A percentile compares a stretch with the other conserved stretches of the same genome.
phyloP scores from a whole-genome alignment of 2,329 filamentous ascomycete species.

The Trichoderma sp. region DNA sequence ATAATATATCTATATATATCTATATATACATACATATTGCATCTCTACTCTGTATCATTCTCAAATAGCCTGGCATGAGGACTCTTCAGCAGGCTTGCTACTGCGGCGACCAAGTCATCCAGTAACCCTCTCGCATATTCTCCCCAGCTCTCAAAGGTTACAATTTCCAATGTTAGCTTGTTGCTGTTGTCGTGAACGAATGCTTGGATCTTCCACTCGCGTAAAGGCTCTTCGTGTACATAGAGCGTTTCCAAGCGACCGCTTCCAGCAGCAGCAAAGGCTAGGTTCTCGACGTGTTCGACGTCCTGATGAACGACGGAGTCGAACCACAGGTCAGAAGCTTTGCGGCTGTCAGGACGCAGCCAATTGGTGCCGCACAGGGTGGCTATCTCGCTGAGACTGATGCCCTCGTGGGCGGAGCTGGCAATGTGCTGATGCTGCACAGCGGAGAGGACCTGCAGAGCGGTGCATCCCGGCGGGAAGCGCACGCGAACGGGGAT shows the following conservation, averaged over 20 bases:
- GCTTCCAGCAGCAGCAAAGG: constrained; percentile 30
- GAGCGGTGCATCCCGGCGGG: constrained; percentile 44
- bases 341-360: background rate
- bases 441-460: constrained; percentile 51
- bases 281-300: constrained; percentile 57
- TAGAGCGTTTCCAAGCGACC: constrained; percentile 55
- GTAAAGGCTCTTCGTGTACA: constrained; percentile 54
- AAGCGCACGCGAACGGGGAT: constrained; percentile 61
- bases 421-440: constrained; percentile 57
- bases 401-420: constrained; percentile 54
- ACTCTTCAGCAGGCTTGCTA: constrained; percentile 18
- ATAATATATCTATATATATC: background rate
- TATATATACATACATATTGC: background rate
- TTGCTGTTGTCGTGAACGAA: constrained; percentile 48
- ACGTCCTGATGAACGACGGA: constrained; percentile 59
- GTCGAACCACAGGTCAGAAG: constrained; percentile 46
- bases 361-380: constrained; percentile 45
- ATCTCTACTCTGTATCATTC: background rate
- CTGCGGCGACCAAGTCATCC: constrained; percentile 43
- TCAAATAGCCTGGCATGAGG: constrained; percentile 23
- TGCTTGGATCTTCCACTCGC: constrained; percentile 60
- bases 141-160: constrained; percentile 57
- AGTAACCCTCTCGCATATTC: constrained; percentile 50
- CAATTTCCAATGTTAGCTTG: constrained; percentile 54
- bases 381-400: constrained; percentile 51